Conservation (phyloP, 2,329 filamentous ascomycete species). For the Pseudocercospora fijiensis region DNA sequence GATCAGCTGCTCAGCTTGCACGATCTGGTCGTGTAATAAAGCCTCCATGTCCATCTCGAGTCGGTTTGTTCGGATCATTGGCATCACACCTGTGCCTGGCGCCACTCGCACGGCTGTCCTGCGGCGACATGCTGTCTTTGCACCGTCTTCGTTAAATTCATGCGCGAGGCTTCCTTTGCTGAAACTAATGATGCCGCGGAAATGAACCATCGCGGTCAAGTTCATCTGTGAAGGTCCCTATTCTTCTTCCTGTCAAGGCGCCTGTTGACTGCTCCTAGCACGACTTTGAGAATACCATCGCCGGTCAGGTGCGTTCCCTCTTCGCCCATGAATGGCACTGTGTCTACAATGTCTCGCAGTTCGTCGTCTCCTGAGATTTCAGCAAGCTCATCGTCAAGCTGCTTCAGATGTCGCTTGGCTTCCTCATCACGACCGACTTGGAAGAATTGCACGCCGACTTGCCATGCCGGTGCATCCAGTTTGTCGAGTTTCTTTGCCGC, state of each 20-base stretch:
- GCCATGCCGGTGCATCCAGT: constrained; percentile 69
- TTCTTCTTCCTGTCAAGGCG: constrained; percentile 56
- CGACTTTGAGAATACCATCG: constrained; percentile 74
- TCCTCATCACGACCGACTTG: constrained; percentile 75
- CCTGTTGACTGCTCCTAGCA: constrained; percentile 74
- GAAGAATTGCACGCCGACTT: constrained; percentile 94
- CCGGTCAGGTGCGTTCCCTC: constrained; percentile 59
- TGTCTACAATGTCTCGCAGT: constrained; percentile 88
- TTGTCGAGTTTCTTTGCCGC: constrained; percentile 69
- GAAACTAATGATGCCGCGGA: constrained; percentile 11
- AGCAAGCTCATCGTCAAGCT: constrained; percentile 72
- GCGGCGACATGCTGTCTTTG: constrained; percentile 35
- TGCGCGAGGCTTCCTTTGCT: constrained; percentile 29
- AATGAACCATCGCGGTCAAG: neutral
- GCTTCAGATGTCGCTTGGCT: constrained; percentile 64
- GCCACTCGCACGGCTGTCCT: constrained; percentile 28
- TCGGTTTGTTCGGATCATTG: constrained; percentile 50
- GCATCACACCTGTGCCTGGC: constrained; percentile 47
- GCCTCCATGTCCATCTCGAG: constrained; percentile 46
- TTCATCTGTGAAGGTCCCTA: constrained; percentile 7
- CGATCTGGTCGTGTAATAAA: too few relatives aligned
- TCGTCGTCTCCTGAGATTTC: constrained; percentile 53
- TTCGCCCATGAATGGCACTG: constrained; percentile 67
- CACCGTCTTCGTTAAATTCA: constrained; percentile 22
- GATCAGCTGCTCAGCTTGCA: neutral